Evolutionary conservation across 176 grass and related monocot species (phyloP).

Genomic region (Hyparrhenia diplandra): DNA sequence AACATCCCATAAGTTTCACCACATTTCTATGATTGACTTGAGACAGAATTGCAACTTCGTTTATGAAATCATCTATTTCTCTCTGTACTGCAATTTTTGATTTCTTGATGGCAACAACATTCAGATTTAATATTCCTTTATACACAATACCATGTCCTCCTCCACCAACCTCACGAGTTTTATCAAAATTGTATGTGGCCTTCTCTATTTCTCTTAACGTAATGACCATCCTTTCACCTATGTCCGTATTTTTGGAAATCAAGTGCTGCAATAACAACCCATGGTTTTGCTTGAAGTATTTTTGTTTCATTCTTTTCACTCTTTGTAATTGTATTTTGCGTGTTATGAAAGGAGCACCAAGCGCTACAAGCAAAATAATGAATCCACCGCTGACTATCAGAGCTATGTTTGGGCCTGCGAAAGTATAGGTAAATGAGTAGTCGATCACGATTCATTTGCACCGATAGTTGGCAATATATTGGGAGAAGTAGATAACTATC

Average conservation of each 20-base stretch:
- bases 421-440: too few species aligned
- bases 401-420: too few species aligned
- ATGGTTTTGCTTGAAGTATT: constrained; percentile 43
- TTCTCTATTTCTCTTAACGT: constrained; percentile 38
- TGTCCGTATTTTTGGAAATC: constrained; percentile 35
- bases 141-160: constrained; percentile 43
- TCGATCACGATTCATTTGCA: too few species aligned
- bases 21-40: constrained; percentile 56
- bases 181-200: constrained; percentile 51
- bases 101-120: constrained; percentile 57
- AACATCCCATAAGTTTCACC: constrained; percentile 53
- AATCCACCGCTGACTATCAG: too few species aligned
- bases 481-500: too few species aligned
- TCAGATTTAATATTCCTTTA: constrained; percentile 39
- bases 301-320: constrained; percentile 28
- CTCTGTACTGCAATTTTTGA: constrained; percentile 42
- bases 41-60: constrained; percentile 48
- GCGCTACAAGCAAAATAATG: constrained; percentile 11
- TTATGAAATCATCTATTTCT: constrained; percentile 53
- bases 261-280: constrained; percentile 39
- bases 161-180: constrained; percentile 25
- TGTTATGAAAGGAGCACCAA: constrained; percentile 22
- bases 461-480: too few species aligned
- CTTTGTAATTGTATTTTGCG: constrained; percentile 23
- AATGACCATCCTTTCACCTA: constrained; percentile 41